These are phyloP conservation scores for Meyerozyma sp. DNA, from an alignment of 1,139 yeast species.

Conservation along the genomic window DNA sequence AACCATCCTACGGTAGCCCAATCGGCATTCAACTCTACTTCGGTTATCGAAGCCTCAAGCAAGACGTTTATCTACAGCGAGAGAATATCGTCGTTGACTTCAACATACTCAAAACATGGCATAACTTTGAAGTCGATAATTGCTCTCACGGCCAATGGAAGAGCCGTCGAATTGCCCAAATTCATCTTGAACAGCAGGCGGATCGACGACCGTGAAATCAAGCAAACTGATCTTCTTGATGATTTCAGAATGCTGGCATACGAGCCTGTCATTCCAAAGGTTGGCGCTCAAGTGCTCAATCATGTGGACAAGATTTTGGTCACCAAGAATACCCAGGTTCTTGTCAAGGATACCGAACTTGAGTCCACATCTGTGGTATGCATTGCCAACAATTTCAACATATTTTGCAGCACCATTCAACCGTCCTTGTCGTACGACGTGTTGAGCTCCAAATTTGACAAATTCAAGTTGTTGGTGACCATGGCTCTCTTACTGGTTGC, in stretches of 20 bases:
- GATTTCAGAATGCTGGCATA: conserved; percentile 65
- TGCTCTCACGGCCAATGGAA: conserved; percentile 54
- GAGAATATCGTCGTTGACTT: conserved; percentile 42
- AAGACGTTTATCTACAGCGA: conserved; percentile 64
- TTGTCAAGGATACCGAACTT: conserved; percentile 61
- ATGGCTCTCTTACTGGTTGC: conserved; percentile 46
- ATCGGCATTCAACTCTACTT: conserved; percentile 29
- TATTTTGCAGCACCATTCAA: conserved; percentile 70
- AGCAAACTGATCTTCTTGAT: conserved; percentile 44
- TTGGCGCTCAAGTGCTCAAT: conserved; percentile 35
- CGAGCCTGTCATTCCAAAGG: conserved; percentile 54
- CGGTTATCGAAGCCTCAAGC: conserved; percentile 28
- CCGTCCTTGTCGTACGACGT: conserved; percentile 86
- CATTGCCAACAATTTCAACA: conserved; percentile 54
- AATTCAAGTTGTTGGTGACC: conserved; percentile 56
- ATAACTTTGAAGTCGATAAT: conserved; percentile 69
- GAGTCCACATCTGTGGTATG: conserved; percentile 81
- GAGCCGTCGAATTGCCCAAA: conserved; percentile 69
- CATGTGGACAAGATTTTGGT: conserved; percentile 32
- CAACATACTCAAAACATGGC: conserved; percentile 67
- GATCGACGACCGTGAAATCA: conserved; percentile 48
- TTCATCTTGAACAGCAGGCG: conserved; percentile 58
- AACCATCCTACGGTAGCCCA: conserved; percentile 34
- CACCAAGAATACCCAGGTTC: conserved; percentile 30
- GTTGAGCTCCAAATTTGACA: conserved; percentile 64